phyloP scores from a whole-genome alignment of 1,284 basidiomycete species.

The Sphagnurus paluster region DNA sequence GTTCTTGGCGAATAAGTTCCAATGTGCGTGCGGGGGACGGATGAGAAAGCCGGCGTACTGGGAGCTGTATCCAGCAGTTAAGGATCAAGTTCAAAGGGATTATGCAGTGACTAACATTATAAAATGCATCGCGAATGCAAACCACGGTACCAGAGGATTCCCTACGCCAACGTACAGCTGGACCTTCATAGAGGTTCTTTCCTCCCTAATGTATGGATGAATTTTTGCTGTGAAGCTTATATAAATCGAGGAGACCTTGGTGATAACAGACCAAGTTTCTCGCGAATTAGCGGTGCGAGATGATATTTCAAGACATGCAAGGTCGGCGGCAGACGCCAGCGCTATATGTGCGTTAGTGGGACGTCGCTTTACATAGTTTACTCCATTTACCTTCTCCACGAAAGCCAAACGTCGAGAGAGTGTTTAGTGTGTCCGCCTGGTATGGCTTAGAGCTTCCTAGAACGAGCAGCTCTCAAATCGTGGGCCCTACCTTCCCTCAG shows the following conservation, averaged over 20 bases:
- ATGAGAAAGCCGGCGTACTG: constrained; percentile 75
- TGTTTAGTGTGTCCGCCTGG: constrained; percentile 44
- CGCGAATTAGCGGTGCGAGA: constrained; percentile 61
- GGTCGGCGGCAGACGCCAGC: constrained; percentile 78
- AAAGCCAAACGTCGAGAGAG: constrained; percentile 77
- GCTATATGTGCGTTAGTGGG: constrained; percentile 36
- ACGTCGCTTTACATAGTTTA: not conserved
- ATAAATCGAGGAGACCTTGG: constrained; percentile 59
- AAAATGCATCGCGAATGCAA: constrained; percentile 82
- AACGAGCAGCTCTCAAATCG: not conserved
- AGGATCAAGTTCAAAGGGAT: not conserved
- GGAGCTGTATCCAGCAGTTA: constrained; percentile 49
- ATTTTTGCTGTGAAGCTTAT: constrained; percentile 5
- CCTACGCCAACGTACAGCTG: constrained; percentile 69
- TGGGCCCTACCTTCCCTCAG: not conserved
- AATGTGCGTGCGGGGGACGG: constrained; percentile 55
- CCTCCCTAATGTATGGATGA: constrained; percentile 48
- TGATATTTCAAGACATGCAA: constrained; percentile 75
- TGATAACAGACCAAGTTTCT: constrained; percentile 70
- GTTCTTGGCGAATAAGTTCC: constrained; percentile 64
- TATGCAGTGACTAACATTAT: constrained; percentile 56
- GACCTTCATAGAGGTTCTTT: constrained; percentile 66
- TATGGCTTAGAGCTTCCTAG: constrained; percentile 77
- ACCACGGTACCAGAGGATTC: constrained; percentile 77
- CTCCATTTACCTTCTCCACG: constrained; percentile 77